These are phyloP conservation scores for Centella asiatica DNA, from an alignment of 129 eudicot genomes.

Conservation along the genomic window DNA sequence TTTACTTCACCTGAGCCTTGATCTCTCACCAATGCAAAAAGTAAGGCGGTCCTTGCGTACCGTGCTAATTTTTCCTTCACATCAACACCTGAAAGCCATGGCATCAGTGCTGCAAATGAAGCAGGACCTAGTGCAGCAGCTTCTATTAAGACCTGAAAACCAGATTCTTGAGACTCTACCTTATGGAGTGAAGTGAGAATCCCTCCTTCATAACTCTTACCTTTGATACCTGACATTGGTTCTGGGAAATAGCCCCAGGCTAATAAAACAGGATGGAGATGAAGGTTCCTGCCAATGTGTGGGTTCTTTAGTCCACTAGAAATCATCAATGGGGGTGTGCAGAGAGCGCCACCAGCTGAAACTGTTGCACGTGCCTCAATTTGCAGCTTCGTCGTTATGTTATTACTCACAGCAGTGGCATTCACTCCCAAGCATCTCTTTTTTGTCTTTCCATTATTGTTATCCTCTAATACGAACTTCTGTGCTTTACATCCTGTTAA, in stretches of 20 bases:
- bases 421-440: constrained; percentile 63
- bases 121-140: constrained; percentile 62
- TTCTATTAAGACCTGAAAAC: constrained; percentile 52
- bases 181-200: constrained; percentile 78
- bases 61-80: constrained; percentile 48
- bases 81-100: constrained; percentile 71
- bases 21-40: constrained; percentile 66
- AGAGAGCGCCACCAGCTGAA: constrained; percentile 72
- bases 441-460: constrained; percentile 8
- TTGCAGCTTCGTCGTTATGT: constrained; percentile 41
- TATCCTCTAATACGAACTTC: constrained; percentile 29
- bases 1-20: constrained; percentile 60
- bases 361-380: constrained; percentile 51
- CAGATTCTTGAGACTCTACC: constrained; percentile 41
- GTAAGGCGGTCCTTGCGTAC: constrained; percentile 53
- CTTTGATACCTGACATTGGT: constrained; percentile 20
- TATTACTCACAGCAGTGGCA: constrained; percentile 31
- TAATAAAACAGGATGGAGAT: constrained; percentile 66
- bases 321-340: constrained; percentile 68
- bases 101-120: constrained; percentile 38
- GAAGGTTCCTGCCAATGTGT: constrained; percentile 74
- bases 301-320: constrained; percentile 72
- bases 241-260: constrained; percentile 95
- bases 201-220: constrained; percentile 68
- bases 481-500: constrained; percentile 81